phyloP scores from a whole-genome alignment of 495 filamentous ascomycete genomes.

The Tuber borchii region DNA sequence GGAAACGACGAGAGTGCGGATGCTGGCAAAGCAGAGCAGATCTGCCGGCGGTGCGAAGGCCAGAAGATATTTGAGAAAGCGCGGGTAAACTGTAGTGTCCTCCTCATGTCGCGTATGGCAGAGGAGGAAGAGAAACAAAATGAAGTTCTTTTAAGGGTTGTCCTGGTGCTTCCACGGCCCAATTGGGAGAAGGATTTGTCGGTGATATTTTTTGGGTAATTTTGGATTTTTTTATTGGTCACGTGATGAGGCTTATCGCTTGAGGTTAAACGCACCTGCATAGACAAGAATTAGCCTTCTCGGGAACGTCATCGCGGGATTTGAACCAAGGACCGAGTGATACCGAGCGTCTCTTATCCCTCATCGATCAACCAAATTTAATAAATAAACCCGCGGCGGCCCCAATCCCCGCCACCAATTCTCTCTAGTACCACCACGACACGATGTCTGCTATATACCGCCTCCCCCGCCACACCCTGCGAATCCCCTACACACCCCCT shows the following conservation, averaged over 20 bases:
- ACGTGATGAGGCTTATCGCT: slow-evolving; percentile 1
- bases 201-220: not conserved
- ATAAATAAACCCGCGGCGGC: not conserved
- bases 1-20: not conserved
- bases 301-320: not conserved
- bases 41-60: not conserved
- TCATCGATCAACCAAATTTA: not conserved
- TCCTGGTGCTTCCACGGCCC: not conserved
- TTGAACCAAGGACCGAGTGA: not conserved
- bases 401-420: not conserved
- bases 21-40: not conserved
- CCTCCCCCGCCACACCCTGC: slow-evolving; percentile 14
- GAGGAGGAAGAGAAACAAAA: not conserved
- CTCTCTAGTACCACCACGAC: not conserved
- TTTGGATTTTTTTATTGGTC: not conserved
- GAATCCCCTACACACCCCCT: slow-evolving; percentile 3
- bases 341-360: not conserved
- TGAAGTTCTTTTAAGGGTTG: not conserved
- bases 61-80: not conserved
- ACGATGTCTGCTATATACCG: slow-evolving; percentile 25
- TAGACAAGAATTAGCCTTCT: no score
- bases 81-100: not conserved
- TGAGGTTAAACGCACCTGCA: not conserved
- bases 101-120: not conserved
- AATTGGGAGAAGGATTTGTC: not conserved